Evolutionary conservation across 2,329 filamentous ascomycete genomes (phyloP).

Genomic region (Didymella sp.): DNA sequence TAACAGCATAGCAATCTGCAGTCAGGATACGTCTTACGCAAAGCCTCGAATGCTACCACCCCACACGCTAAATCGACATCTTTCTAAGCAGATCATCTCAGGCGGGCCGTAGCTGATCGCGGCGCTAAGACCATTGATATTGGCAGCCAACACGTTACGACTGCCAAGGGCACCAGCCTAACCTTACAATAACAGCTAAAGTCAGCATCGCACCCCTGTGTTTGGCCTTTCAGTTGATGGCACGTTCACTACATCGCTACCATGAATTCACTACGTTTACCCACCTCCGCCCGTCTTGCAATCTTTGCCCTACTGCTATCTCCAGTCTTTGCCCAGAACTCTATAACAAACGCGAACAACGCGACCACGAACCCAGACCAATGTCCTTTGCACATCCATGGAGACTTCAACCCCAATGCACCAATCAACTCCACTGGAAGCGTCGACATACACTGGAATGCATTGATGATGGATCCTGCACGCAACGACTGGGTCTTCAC

Average conservation of each 20-base stretch:
- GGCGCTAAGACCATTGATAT: conserved; percentile 19
- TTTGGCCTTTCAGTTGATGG: not conserved
- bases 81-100: conserved; percentile 4
- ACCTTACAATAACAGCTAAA: conserved; percentile 15
- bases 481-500: conserved; percentile 14
- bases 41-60: not conserved
- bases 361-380: not conserved
- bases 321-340: conserved; percentile 1
- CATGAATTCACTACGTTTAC: conserved; percentile 2
- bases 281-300: conserved; percentile 1
- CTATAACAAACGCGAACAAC: not conserved
- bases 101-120: conserved; percentile 7
- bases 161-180: conserved; percentile 13
- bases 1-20: not conserved
- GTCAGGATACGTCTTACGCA: not conserved
- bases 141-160: conserved; percentile 18
- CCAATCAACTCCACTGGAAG: conserved; percentile 15
- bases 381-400: not conserved
- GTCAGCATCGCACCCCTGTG: not conserved
- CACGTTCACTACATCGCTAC: not conserved
- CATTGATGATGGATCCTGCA: conserved; percentile 18
- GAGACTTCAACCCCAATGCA: not conserved
- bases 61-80: not conserved
- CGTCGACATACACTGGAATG: conserved; percentile 15
- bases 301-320: not conserved